These are phyloP conservation scores for Typha latifolia DNA, from an alignment of 176 grass and related monocot species.

Conservation along the genomic window DNA sequence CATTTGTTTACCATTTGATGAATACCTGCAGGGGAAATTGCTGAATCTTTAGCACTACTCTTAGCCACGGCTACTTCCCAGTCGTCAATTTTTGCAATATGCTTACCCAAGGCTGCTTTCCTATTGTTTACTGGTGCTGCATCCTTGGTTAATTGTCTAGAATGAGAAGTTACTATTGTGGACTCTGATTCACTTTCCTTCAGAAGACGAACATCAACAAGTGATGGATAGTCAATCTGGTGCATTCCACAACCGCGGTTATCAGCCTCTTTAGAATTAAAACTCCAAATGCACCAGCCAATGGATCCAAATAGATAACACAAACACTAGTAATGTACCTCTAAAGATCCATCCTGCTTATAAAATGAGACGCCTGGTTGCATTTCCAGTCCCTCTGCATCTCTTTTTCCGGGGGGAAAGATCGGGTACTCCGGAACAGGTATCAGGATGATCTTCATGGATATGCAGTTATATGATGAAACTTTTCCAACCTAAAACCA, in stretches of 20 bases:
- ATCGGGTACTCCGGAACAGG: constrained; percentile 70
- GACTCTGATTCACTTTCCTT: constrained; percentile 25
- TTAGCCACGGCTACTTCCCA: constrained; percentile 7
- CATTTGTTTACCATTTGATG: neutral
- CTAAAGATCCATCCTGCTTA: constrained; percentile 86
- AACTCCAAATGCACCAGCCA: too few relatives aligned
- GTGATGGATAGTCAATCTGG: constrained; percentile 78
- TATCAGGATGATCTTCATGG: constrained; percentile 53
- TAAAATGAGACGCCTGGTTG: constrained; percentile 36
- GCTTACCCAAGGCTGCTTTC: constrained; percentile 10
- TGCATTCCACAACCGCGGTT: neutral
- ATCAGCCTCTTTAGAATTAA: neutral
- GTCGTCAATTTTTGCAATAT: constrained; percentile 14
- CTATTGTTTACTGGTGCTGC: neutral
- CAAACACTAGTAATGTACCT: constrained; percentile 35
- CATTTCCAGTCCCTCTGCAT: constrained; percentile 22
- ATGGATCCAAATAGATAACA: constrained; percentile 1
- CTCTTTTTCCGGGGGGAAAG: constrained; percentile 14
- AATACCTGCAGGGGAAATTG: constrained; percentile 23
- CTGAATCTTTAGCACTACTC: constrained; percentile 15
- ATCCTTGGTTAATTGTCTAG: neutral
- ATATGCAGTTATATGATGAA: constrained; percentile 60
- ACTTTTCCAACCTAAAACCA: constrained; percentile 68
- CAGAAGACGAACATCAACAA: constrained; percentile 72
- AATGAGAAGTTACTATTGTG: neutral